A percentile compares a stretch with the other conserved stretches of the same genome.
These are phyloP conservation scores for Leptoxyphium fumago DNA, from an alignment of 2,329 filamentous ascomycete species.

Conservation along the genomic window DNA sequence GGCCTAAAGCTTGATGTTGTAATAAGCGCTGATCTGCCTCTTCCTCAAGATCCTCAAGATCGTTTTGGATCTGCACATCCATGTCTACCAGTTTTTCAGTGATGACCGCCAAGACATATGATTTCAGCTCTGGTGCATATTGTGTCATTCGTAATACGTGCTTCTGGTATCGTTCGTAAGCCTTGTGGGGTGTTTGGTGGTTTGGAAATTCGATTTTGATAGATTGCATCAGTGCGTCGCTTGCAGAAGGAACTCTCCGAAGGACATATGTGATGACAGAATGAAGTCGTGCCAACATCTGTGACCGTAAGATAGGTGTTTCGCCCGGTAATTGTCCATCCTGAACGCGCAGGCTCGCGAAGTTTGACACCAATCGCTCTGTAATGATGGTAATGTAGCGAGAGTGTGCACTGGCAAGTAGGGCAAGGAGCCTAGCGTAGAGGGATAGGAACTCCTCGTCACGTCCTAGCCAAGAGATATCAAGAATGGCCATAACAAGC, in stretches of 20 bases:
- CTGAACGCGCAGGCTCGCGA: constrained; percentile 46
- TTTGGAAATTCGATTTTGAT: constrained; percentile 20
- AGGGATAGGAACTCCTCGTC: constrained; percentile 44
- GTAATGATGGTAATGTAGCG: constrained; percentile 62
- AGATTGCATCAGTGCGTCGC: constrained; percentile 47
- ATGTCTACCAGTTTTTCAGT: constrained; percentile 82
- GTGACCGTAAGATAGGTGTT: constrained; percentile 43
- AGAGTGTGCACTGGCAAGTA: constrained; percentile 67
- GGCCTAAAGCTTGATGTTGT: constrained; percentile 25
- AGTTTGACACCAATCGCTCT: constrained; percentile 65
- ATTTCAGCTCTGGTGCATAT: constrained; percentile 63
- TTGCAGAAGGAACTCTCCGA: constrained; percentile 66
- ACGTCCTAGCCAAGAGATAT: constrained; percentile 46
- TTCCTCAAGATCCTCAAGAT: constrained; percentile 85
- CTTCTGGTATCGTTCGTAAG: constrained; percentile 76
- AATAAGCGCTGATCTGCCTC: constrained; percentile 64
- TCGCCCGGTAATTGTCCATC: constrained; percentile 40
- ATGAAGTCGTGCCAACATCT: constrained; percentile 62
- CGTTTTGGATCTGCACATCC: constrained; percentile 87
- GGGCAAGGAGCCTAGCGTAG: constrained; percentile 42
- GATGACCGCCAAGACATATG: constrained; percentile 69
- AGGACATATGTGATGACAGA: constrained; percentile 61
- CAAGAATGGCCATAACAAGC: constrained; percentile 42
- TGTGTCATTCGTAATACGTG: constrained; percentile 66
- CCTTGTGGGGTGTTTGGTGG: constrained; percentile 51